These are phyloP conservation scores for Bacidia gigantensis DNA, from an alignment of 495 filamentous ascomycete genomes.

Conservation along the genomic window DNA sequence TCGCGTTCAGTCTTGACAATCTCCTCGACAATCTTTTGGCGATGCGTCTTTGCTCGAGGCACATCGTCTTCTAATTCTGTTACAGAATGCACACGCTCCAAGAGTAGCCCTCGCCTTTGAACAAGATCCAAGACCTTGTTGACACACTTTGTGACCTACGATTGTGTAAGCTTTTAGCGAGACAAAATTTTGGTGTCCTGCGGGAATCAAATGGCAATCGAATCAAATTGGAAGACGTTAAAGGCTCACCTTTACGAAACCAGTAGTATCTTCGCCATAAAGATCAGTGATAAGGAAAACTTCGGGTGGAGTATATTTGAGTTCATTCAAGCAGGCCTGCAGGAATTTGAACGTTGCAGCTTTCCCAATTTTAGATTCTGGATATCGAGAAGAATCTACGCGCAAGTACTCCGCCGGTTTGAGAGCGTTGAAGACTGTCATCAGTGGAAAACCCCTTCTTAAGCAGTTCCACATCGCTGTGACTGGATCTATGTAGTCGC, in stretches of 20 bases:
- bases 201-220: neutral
- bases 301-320: constrained; percentile 63
- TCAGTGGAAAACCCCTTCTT: constrained; percentile 67
- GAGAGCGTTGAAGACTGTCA: constrained; percentile 79
- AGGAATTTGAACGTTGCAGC: constrained; percentile 58
- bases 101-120: constrained; percentile 56
- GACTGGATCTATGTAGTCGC: constrained; percentile 64
- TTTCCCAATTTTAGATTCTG: constrained; percentile 54
- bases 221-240: constrained; percentile 15
- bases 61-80: constrained; percentile 13
- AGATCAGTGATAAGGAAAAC: constrained; percentile 86
- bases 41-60: constrained; percentile 49
- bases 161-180: constrained; percentile 15
- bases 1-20: constrained; percentile 88
- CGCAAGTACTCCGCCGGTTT: constrained; percentile 49
- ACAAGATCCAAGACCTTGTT: constrained; percentile 83
- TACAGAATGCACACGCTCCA: constrained; percentile 33
- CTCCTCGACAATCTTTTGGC: constrained; percentile 79
- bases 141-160: constrained; percentile 61
- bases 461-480: constrained; percentile 83
- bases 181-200: no score
- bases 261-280: constrained; percentile 86
- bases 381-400: constrained; percentile 44
- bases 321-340: constrained; percentile 52
- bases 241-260: constrained; percentile 97